Base-by-base conservation (phyloP, 2,329 filamentous ascomycete genomes). In the Diaporthe ilicicola region DNA sequence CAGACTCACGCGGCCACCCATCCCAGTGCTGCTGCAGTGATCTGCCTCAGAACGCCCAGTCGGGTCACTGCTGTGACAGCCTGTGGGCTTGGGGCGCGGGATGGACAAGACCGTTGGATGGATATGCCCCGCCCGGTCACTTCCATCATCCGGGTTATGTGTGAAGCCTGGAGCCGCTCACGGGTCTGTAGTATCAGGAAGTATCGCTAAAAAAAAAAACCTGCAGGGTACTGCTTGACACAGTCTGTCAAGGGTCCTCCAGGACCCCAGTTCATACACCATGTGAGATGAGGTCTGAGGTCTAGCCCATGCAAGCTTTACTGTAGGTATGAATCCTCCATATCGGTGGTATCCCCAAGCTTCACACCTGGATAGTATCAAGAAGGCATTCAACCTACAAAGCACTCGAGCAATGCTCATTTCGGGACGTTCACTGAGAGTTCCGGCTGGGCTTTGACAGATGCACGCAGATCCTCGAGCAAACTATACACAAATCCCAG, bases 201-300 rank as follows among this genome's bases (percentile, higher is more conserved):
- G 42, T 50, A 64, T 64, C 59, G 29, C 15, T n/a, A n/a, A n/a
- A n/a, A n/a, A n/a, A n/a, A 64, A 64, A 64, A 50, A 27, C 59
- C 59, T 64, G 59, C 59, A 64, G 59, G 59, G 59, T 37, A 64
- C 34, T 64, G 27, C 59, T 44, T 64, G 59, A 64, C 59, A 64
- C n/a, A 44, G 29, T 50, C 29, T 50, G 44, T 50, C 59, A 64
- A 64, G 59, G 59, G 59, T 64, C 44, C 59, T 29, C 27, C 42
- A 64, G 44, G 44, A 64, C 44, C 59, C 59, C 59, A 64, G 59
- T 34, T 64, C 59, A 37, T 7, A 64, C 59, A 50, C 59, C 59
- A 64, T 64, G 59, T 50, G 44, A 64, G 59, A 64, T 64, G 59
- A 64, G 59, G 42, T 64, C 59, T 50, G 59, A 64, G 59, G 59